Base-by-base conservation (phyloP, 805 yeast species). In the Candida dajiaensis region DNA sequence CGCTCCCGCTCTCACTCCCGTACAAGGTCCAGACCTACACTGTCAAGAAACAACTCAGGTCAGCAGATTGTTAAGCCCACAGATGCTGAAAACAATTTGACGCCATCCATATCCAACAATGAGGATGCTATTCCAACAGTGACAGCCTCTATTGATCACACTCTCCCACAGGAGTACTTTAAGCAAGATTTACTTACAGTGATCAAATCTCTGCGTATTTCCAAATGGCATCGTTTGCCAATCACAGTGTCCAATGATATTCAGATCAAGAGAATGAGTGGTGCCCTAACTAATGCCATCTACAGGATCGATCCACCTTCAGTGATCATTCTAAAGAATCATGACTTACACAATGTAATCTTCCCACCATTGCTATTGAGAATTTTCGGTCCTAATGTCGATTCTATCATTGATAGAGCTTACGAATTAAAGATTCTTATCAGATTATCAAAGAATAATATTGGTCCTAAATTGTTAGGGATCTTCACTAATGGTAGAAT, bases 241-340 rank as follows among this genome's bases (percentile, higher is more conserved):
- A 56, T 21, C 21, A 55, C 57, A 58, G 52, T 69, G 9, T 63
- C 75, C 18, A 70, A 69, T 19, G 65, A 69, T 35, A 64, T 92
- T 36, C 70, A 66, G 20, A 64, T 90, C 19, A 71, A 67, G 37
- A 75, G 96, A 53, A 88, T 94, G 42, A 78, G 87, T 33, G 98
- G 99, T 19, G 99, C 99, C 0, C 74, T 94, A 63, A 94, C 98
- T 19, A 94, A 94, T 64, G 84, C 90, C 29, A 85, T 92, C 45
- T 94, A 85, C 64, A 81, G 81, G 58, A 77, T 94, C 3, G 83
- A 77, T 56, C 82, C 85, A 45, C 80, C 80, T 0, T 49, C 58
- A 2, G 45, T 53, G 52, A 65, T 54, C 53, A 71, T 63, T 40
- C 50, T 52, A 44, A 63, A 61, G 59, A 72, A 58, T 47, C 48